A percentile compares a stretch with the other conserved stretches of the same genome.
These are phyloP conservation scores for Phyllachora maydis DNA, from an alignment of 2,329 filamentous ascomycete genomes.

Conservation along the genomic window DNA sequence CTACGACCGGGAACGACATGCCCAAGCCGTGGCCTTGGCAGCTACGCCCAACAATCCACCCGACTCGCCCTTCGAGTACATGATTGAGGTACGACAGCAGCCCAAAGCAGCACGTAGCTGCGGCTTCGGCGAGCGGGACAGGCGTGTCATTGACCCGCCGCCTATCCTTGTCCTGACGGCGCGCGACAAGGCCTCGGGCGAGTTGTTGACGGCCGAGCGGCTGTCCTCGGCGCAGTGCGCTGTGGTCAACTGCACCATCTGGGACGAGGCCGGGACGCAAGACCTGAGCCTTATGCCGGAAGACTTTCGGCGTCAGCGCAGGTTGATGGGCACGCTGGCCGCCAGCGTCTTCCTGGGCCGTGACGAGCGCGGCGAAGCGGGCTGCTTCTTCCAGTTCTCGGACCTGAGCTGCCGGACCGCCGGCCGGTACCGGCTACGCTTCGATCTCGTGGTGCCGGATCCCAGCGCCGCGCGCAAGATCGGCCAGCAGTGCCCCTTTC, in stretches of 20 bases:
- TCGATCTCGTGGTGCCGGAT: conserved; percentile 53
- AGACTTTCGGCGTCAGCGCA: conserved; percentile 50
- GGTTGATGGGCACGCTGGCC: conserved; percentile 63
- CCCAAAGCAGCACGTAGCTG: conserved; percentile 61
- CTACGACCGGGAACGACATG: too few species aligned
- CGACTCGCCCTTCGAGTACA: too few species aligned
- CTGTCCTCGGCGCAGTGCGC: conserved; percentile 40
- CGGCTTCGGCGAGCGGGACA: conserved; percentile 65
- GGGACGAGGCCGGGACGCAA: conserved; percentile 42
- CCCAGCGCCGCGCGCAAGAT: conserved; percentile 32
- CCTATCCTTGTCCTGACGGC: conserved; percentile 60
- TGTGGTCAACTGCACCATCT: conserved; percentile 59
- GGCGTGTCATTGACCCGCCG: conserved; percentile 65
- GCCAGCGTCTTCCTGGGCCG: conserved; percentile 56
- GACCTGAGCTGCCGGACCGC: conserved; percentile 64
- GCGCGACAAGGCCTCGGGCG: conserved; percentile 32
- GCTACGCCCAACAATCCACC: too few species aligned
- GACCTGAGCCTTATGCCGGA: conserved; percentile 55
- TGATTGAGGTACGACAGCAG: conserved; percentile 55
- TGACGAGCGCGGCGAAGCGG: conserved; percentile 52
- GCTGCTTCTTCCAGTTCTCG: conserved; percentile 73
- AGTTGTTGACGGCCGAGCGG: conserved; percentile 34
- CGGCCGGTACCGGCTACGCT: conserved; percentile 54
- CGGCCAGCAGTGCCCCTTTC: conserved; percentile 27
- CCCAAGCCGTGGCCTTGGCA: too few species aligned